A percentile compares a stretch with the other conserved stretches of the same genome.
These are phyloP conservation scores for Heteromeles arbutifolia DNA, from an alignment of 306 rosid genomes.

Conservation along the genomic window DNA sequence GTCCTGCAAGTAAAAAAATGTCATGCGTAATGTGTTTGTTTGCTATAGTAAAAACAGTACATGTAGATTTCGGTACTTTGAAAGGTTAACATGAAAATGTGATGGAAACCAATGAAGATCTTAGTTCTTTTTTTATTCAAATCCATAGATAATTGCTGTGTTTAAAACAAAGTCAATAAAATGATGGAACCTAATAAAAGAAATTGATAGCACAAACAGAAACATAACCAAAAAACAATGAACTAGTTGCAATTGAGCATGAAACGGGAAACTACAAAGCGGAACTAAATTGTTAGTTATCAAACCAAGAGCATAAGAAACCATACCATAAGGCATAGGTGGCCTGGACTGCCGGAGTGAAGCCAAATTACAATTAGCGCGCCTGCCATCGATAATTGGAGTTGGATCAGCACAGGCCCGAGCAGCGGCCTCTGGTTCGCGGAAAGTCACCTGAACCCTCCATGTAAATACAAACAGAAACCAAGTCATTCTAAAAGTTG, in stretches of 20 bases:
- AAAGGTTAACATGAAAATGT: neutral
- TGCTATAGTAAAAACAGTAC: neutral
- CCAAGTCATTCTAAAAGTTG: conserved; percentile 46
- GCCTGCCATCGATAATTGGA: conserved; percentile 88
- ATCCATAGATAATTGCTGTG: neutral
- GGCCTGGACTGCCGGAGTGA: conserved; percentile 84
- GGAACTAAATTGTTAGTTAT: neutral
- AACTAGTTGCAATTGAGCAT: neutral
- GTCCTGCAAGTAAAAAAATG: conserved; percentile 40
- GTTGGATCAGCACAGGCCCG: conserved; percentile 89
- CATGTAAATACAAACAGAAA: conserved; percentile 58
- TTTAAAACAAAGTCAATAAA: neutral
- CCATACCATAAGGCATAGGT: conserved; percentile 55
- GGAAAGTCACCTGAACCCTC: conserved; percentile 99
- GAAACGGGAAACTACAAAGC: neutral
- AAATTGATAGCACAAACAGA: neutral
- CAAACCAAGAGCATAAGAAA: neutral
- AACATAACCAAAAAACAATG: neutral
- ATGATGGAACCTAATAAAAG: neutral
- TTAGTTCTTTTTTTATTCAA: neutral
- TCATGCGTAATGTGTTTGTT: too few relatives aligned
- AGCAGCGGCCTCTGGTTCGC: conserved; percentile 88
- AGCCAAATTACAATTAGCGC: conserved; percentile 93
- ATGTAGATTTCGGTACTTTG: neutral
- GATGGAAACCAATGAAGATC: neutral